Base-by-base conservation (phyloP, 2,329 filamentous ascomycete species). In the Fusarium pseudograminearum region DNA sequence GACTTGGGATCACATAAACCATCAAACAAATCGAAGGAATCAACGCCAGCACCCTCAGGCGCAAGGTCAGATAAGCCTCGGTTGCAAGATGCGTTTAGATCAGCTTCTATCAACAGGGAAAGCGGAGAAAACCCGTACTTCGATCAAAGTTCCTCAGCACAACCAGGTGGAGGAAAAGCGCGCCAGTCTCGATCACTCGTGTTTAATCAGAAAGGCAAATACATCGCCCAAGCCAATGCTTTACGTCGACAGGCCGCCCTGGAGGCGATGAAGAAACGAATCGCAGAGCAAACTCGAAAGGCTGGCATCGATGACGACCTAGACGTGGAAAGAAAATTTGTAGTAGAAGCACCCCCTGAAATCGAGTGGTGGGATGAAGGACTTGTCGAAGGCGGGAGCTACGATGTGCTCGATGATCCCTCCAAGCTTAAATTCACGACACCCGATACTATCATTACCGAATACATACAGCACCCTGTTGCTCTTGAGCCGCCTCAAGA, bases 311-410 rank as follows among this genome's bases (percentile, higher is more conserved):
- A 98, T 74, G 95, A 98, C 78, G 95, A 95, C 71, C 81, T 93
- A 31, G 91, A 97, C 66, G 89, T 92, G 50, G 95, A 99, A 79
- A 97, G 95, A 79, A 92, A 93, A 33, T 98, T 95, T 77, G 81
- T 96, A 6, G 89, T 98, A 8, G 91, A 95, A 67, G 85, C 87
- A 33, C 96, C 96, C 12, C 96, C 96, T 6, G 91, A 91, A 10
- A 87, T 98, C 42, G 96, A 99, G 79, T 99, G 96, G 96, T 98
- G 95, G 93, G 96, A 99, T 74, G 94, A 98, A 81, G 93, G 90
- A 4, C 83, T 98, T 20, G 85, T 97, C 18, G 86, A 91, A 53
- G 93, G 91, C 42, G 86, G 87, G 42, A 90, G 87, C 57, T 98
- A 98, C 80, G 86, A 90, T 61, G 85, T 86, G 64, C 87, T 96